phyloP scores from a whole-genome alignment of 2,329 filamentous ascomycete species.

The Botrytis squamosa region DNA sequence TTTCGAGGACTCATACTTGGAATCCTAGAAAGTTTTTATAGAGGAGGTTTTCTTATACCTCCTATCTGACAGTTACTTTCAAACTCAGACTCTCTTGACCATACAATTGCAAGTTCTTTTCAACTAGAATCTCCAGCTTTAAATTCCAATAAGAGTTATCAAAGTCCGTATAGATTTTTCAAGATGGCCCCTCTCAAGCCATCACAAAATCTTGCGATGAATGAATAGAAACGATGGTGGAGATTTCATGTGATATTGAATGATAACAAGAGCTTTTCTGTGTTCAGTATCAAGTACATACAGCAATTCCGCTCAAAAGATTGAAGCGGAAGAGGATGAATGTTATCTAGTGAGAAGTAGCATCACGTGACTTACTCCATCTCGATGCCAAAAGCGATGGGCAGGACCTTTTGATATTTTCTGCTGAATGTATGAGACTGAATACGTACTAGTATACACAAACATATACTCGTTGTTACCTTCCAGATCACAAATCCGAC shows the following conservation, averaged over 20 bases:
- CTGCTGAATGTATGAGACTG: neutral
- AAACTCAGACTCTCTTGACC: rapidly evolving
- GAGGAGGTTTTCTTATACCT: neutral
- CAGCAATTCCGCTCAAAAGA: neutral
- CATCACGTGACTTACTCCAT: rapidly evolving
- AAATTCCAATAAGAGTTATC: no score
- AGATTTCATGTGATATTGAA: neutral
- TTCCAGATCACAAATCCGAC: neutral
- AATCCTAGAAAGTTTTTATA: neutral
- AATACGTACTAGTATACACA: neutral
- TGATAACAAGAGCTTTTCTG: rapidly evolving
- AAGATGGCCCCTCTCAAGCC: neutral
- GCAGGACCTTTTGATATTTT: neutral
- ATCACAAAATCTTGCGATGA: neutral
- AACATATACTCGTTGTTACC: neutral
- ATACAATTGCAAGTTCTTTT: rapidly evolving
- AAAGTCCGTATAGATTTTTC: no score
- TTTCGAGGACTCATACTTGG: neutral
- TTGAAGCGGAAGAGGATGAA: neutral
- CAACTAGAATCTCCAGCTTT: neutral
- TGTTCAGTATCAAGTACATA: neutral
- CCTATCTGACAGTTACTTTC: rapidly evolving
- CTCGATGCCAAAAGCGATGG: neutral
- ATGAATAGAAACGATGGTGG: neutral
- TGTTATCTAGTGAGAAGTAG: rapidly evolving